These are phyloP conservation scores for Trametes pubescens DNA, from an alignment of 1,284 basidiomycete species.

Conservation along the genomic window DNA sequence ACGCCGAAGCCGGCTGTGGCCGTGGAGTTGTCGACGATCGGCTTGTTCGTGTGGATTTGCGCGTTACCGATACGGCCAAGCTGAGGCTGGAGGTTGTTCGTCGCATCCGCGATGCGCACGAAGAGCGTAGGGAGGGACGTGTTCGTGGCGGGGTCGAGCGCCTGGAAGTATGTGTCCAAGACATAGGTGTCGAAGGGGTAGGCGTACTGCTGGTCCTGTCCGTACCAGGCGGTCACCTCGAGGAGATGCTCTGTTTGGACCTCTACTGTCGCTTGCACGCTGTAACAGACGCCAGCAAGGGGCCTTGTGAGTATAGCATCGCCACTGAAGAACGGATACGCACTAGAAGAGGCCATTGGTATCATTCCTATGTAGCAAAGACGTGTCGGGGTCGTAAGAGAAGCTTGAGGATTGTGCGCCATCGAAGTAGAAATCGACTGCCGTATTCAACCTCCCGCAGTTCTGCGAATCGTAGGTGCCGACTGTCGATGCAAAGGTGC, in stretches of 20 bases:
- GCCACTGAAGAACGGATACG: not conserved
- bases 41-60: constrained; percentile 3
- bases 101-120: constrained; percentile 27
- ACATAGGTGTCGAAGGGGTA: constrained; percentile 33
- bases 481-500: constrained; percentile 9
- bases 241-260: constrained; percentile 29
- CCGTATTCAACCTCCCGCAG: constrained; percentile 22
- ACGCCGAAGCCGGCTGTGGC: constrained; percentile 16
- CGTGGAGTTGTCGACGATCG: constrained; percentile 7
- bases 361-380: constrained; percentile 6
- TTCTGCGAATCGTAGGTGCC: constrained; percentile 19
- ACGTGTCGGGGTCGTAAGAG: constrained; percentile 26
- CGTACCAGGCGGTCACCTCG: constrained; percentile 31
- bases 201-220: constrained; percentile 32
- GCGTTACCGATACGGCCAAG: constrained; percentile 12
- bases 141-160: constrained; percentile 23
- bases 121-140: constrained; percentile 25
- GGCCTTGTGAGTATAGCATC: not conserved
- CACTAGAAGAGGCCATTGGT: constrained; percentile 12
- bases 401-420: constrained; percentile 23
- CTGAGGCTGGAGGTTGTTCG: constrained; percentile 23
- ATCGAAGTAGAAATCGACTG: constrained; percentile 31
- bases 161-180: constrained; percentile 29
- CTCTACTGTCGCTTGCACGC: constrained; percentile 27
- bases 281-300: not conserved